Evolutionary conservation across 2,329 filamentous ascomycete species (phyloP).

Genomic region (Teratosphaeria nubilosa): DNA sequence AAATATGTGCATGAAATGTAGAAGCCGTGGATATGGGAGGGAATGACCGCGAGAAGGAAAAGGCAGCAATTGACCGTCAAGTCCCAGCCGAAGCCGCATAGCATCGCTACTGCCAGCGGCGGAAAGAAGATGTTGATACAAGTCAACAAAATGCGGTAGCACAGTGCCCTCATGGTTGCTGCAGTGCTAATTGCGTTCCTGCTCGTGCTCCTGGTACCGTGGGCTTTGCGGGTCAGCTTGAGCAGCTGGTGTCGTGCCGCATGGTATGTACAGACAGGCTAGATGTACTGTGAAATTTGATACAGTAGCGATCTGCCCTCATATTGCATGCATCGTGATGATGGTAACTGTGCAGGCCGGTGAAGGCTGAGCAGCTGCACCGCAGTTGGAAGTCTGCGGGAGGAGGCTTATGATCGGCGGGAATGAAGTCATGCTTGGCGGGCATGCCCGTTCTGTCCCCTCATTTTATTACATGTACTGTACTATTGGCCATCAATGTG

Average conservation of each 20-base stretch:
- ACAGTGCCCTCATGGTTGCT: conserved; percentile 8
- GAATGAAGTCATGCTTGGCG: background rate
- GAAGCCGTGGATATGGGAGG: conserved; percentile 32
- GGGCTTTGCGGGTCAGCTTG: background rate
- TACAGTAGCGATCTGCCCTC: background rate
- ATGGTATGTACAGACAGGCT: background rate
- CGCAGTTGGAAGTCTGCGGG: background rate
- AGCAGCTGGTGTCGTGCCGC: background rate
- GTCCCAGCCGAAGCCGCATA: conserved; percentile 28
- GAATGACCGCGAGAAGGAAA: conserved; percentile 32
- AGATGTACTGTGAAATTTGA: background rate
- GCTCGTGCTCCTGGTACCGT: background rate
- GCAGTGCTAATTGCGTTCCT: background rate
- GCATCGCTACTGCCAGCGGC: conserved; percentile 27
- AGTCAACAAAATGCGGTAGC: conserved; percentile 27
- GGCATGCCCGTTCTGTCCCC: background rate
- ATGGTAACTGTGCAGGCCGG: background rate
- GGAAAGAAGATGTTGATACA: conserved; percentile 33
- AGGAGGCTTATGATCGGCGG: background rate
- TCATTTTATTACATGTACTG: too few species aligned
- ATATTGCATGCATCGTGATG: background rate
- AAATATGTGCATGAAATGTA: conserved; percentile 33
- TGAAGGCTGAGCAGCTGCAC: background rate
- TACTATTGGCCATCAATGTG: background rate
- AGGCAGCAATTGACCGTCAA: conserved; percentile 29